phyloP scores from a whole-genome alignment of 345 rosid species.

The Eucalyptus regnans region DNA sequence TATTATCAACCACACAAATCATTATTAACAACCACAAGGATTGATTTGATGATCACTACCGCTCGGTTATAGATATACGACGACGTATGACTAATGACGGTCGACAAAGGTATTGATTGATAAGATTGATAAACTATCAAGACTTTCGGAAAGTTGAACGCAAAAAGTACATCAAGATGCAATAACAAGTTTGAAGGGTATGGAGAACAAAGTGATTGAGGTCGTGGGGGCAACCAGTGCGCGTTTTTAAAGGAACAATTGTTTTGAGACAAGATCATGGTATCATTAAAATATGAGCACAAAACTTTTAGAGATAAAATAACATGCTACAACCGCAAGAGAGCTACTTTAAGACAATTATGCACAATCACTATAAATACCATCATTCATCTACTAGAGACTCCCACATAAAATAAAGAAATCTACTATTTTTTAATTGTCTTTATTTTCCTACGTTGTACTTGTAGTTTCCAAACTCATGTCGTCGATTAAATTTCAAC shows the following conservation, averaged over 20 bases:
- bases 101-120: too few species aligned
- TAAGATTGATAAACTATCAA: too few species aligned
- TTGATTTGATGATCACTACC: background rate
- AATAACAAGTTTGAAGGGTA: background rate
- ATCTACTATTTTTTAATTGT: background rate
- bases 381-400: background rate
- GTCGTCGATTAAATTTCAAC: background rate
- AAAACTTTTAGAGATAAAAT: too few species aligned
- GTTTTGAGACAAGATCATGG: too few species aligned
- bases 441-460: background rate
- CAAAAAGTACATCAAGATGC: background rate
- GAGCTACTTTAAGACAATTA: too few species aligned
- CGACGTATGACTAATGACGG: fast-evolving
- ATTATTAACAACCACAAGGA: background rate
- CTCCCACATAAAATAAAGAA: background rate
- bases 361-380: background rate
- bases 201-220: too few species aligned
- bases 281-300: too few species aligned
- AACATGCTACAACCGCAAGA: too few species aligned
- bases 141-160: background rate
- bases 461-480: background rate
- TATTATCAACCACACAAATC: background rate
- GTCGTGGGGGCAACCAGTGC: too few species aligned
- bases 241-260: too few species aligned
- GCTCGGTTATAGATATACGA: too few species aligned